Evolutionary conservation across 176 grass and related monocot species (phyloP).

Genomic region (Melocanna baccifera): DNA sequence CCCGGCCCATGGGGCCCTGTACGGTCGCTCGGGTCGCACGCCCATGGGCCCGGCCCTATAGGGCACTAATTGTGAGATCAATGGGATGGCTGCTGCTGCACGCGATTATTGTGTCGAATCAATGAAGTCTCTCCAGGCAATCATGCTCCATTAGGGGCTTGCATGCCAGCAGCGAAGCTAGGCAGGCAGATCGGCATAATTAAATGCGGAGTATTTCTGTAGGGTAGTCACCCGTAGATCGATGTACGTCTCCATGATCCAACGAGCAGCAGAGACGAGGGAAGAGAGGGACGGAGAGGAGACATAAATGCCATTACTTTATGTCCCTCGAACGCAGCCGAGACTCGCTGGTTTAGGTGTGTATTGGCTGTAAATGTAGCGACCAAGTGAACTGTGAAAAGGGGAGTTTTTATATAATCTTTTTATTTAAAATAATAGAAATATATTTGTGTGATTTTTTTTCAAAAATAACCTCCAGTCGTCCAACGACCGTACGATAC

Average conservation of each 20-base stretch:
- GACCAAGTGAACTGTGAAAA: too few species aligned
- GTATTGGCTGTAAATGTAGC: too few species aligned
- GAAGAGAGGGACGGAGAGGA: not conserved
- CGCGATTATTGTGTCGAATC: not conserved
- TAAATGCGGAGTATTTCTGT: not conserved
- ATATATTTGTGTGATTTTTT: too few species aligned
- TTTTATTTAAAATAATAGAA: too few species aligned
- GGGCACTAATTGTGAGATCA: not conserved
- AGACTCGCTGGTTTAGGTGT: too few species aligned
- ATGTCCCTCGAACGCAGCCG: not conserved
- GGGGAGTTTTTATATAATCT: too few species aligned
- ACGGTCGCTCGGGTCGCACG: too few species aligned
- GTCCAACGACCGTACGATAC: too few species aligned
- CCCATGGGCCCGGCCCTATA: too few species aligned
- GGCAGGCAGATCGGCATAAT: not conserved
- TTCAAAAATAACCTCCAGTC: too few species aligned
- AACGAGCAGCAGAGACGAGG: not conserved
- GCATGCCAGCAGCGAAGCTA: not conserved
- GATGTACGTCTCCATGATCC: not conserved
- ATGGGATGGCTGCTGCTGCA: not conserved
- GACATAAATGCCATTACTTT: not conserved
- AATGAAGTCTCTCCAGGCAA: not conserved
- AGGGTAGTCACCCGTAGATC: not conserved
- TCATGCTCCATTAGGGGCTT: not conserved
- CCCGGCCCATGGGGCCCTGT: too few species aligned